Evolutionary conservation across 768 basidiomycete species (phyloP).

Genomic region (Termitomyces sp.): DNA sequence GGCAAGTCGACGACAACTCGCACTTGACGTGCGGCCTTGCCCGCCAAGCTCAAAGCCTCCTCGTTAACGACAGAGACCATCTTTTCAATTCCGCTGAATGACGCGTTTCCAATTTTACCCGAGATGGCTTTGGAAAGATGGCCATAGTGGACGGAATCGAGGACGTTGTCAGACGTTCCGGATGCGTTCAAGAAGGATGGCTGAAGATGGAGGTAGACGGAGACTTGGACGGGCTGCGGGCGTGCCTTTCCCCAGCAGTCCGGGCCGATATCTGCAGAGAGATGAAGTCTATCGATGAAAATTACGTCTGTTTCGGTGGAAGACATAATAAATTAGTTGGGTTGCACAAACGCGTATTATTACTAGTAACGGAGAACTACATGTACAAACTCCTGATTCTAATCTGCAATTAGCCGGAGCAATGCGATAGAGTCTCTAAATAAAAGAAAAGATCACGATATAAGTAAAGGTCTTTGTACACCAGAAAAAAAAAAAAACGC

Average conservation of each 20-base stretch:
- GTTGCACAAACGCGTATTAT: not conserved
- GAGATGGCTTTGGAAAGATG: slow-evolving; percentile 46
- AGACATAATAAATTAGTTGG: not conserved
- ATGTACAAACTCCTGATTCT: not conserved
- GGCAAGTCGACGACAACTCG: slow-evolving; percentile 37
- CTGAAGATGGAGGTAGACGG: slow-evolving; percentile 40
- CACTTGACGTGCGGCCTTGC: slow-evolving; percentile 28
- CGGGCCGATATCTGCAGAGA: slow-evolving; percentile 35
- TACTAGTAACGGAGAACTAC: not conserved
- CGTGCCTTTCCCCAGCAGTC: slow-evolving; percentile 47
- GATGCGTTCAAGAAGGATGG: slow-evolving; percentile 36
- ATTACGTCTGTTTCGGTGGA: slow-evolving; percentile 30
- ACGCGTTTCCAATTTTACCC: slow-evolving; percentile 17
- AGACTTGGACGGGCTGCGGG: slow-evolving; percentile 46
- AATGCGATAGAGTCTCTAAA: no score
- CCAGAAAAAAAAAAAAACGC: no score
- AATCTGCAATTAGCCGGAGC: no score
- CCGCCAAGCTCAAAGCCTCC: slow-evolving; percentile 31
- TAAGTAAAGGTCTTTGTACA: no score
- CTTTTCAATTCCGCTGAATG: slow-evolving; percentile 22
- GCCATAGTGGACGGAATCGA: slow-evolving; percentile 61
- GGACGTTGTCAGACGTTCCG: slow-evolving; percentile 44
- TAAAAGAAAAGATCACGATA: no score
- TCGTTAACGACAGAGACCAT: slow-evolving; percentile 30
- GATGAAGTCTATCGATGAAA: slow-evolving; percentile 35